These are phyloP conservation scores for Agapanthus africanus DNA, from an alignment of 106 monocot species.

Conservation along the genomic window DNA sequence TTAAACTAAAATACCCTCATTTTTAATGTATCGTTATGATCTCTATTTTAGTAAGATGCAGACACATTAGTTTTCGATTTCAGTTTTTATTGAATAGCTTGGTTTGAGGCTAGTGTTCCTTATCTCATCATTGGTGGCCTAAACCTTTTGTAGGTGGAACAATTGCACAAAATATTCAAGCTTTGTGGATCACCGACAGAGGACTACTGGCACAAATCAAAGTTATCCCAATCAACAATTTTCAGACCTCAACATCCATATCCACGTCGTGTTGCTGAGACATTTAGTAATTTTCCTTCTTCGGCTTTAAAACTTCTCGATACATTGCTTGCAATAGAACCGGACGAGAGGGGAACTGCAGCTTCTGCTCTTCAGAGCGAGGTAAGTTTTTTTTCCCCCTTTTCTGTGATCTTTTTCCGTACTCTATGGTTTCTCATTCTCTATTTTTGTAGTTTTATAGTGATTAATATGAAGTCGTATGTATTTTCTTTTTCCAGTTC, in stretches of 20 bases:
- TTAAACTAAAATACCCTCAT: no score
- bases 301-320: constrained; percentile 51
- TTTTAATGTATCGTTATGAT: no score
- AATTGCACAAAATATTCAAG: constrained; percentile 2
- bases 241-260: constrained; percentile 58
- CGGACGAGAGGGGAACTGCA: constrained; percentile 51
- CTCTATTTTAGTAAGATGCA: no score
- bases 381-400: constrained; percentile 20
- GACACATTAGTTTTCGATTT: no score
- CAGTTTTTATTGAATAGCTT: not conserved
- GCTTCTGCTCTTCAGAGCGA: constrained; percentile 56
- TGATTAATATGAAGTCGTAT: not conserved
- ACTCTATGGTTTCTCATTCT: not conserved
- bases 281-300: constrained; percentile 43
- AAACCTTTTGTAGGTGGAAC: not conserved
- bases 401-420: not conserved
- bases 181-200: not conserved
- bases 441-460: not conserved
- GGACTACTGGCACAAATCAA: constrained; percentile 10
- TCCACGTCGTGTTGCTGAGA: constrained; percentile 34
- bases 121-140: not conserved
- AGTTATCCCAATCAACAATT: constrained; percentile 49
- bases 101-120: not conserved
- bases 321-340: constrained; percentile 58
- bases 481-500: constrained; percentile 22